Evolutionary conservation across 768 basidiomycete species (phyloP), one percentile per base, ranked within the genome.

Genomic region (Amanita brunnescens): DNA sequence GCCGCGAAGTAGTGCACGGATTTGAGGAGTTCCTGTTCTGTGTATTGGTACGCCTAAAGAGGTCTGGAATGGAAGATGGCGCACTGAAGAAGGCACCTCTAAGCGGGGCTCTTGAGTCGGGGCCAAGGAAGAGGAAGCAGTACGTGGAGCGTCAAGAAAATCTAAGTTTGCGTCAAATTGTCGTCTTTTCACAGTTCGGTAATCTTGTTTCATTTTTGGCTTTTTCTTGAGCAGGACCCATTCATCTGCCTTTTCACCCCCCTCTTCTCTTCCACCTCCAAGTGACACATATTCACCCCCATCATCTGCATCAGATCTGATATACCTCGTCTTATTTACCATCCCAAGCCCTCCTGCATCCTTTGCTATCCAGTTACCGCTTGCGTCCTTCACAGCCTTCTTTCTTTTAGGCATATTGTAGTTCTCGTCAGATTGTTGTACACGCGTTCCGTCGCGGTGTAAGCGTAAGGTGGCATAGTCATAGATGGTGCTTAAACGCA

Each of bases 401-500:
- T 18, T 14, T 29, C 38, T 24, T 18, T 7, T 23, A 14, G 26
- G 24, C 5, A n/a, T 5, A 14, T 13, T 2, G 24, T 26, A 35
- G 37, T 50, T 50, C 58, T 64, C 14, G 70, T 67, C 24, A 64
- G 64, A 63, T 51, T 70, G 76, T 40, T 74, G 67, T 3, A 85
- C 79, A 33, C 84, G 79, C 18, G 72, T 71, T 5, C 83, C 85
- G 58, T 85, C 78, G 21, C 77, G 75, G 53, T 80, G 83, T 2
- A 88, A 62, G 32, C 81, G 77, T n/a, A 87, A 76, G 37, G 75
- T 71, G 0, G 84, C 71, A 33, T 79, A 72, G 60, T 87, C 85
- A 61, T 79, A 82, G n/a, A 85, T 75, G 1, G 83, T 85, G 54
- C 67, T 80, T 47, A 66, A 64, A 18, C 78, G 72, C 41, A 54